These are phyloP conservation scores for Circinella minor DNA, from an alignment of 371 early-diverging fungal genomes.

Conservation along the genomic window DNA sequence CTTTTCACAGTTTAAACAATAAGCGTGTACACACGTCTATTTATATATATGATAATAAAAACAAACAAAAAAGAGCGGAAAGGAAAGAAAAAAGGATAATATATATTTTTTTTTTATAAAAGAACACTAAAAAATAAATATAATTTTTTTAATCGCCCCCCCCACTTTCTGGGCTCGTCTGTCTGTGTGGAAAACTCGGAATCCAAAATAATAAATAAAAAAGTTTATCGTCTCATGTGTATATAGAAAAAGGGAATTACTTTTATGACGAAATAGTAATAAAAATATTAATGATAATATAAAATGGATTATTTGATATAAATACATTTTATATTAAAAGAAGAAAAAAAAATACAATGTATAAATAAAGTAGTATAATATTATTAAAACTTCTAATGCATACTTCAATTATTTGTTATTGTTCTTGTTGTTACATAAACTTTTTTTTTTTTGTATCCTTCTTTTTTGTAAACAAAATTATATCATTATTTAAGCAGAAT, in stretches of 20 bases:
- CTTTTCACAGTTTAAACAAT: background rate
- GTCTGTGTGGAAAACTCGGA: background rate
- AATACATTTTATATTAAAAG: no score
- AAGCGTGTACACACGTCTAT: background rate
- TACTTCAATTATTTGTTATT: no score
- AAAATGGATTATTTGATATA: no score
- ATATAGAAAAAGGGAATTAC: background rate
- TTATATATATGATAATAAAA: background rate
- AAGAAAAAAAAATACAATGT: no score
- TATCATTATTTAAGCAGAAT: background rate
- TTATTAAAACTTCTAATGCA: no score
- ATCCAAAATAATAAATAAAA: background rate
- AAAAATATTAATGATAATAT: no score
- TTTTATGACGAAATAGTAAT: background rate
- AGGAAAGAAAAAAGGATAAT: no score
- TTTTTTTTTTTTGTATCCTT: background rate
- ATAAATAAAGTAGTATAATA: no score
- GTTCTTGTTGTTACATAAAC: background rate
- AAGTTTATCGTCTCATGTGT: background rate
- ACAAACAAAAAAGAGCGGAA: background rate
- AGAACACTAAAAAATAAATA: background rate
- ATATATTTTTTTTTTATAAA: background rate
- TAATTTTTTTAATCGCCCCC: no score
- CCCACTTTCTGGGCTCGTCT: no score
- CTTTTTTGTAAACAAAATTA: background rate